These are phyloP conservation scores for Hanseniaspora pseudoguilliermondii DNA, from an alignment of 805 yeast species.

Conservation along the genomic window DNA sequence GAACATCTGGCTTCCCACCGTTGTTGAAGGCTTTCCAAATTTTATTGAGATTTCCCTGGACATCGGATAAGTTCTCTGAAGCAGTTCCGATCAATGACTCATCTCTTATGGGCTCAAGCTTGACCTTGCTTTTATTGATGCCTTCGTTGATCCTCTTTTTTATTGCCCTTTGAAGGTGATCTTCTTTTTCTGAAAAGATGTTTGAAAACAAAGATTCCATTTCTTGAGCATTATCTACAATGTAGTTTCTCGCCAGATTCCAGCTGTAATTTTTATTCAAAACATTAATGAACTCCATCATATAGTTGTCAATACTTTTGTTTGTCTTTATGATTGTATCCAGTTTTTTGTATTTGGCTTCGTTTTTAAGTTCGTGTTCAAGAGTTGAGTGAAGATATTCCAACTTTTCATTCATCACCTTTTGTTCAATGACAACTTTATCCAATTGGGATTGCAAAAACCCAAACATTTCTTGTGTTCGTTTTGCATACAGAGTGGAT, in stretches of 20 bases:
- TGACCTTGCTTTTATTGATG: background rate
- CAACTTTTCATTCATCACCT: background rate
- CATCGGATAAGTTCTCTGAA: background rate
- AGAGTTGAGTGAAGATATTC: background rate
- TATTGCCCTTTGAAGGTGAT: background rate
- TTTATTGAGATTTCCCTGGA: background rate
- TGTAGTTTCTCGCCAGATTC: constrained; percentile 10
- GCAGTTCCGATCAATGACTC: background rate
- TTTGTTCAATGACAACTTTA: background rate
- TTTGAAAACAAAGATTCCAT: constrained; percentile 4
- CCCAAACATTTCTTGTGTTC: background rate
- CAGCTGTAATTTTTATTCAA: constrained; percentile 8
- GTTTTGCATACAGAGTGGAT: background rate
- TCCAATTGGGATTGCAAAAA: background rate
- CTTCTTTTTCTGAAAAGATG: background rate
- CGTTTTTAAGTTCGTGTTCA: background rate
- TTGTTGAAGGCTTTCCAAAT: background rate
- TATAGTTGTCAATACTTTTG: constrained; percentile 4
- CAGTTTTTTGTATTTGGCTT: background rate
- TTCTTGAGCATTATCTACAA: constrained; percentile 7
- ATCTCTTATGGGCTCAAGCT: constrained; percentile 8
- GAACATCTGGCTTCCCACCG: background rate
- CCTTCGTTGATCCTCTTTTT: background rate
- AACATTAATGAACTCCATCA: constrained; percentile 11
- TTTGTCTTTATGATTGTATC: background rate